Evolutionary conservation across 257 asterid species (phyloP).

Genomic region (Perilla frutescens): DNA sequence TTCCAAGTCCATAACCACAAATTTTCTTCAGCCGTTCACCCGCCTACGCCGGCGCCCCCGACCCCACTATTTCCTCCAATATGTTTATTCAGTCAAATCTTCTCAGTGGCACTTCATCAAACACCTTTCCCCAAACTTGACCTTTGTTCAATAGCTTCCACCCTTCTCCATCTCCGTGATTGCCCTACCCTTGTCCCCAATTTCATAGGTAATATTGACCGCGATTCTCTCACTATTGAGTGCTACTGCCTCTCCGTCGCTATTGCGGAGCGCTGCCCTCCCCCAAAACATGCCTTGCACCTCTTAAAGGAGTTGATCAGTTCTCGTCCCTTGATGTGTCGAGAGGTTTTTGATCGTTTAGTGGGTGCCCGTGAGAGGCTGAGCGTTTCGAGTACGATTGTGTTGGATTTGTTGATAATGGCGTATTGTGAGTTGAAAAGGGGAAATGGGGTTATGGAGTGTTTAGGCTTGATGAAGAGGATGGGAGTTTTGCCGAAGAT

Average conservation of each 20-base stretch:
- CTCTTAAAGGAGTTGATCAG: slow-evolving; percentile 50
- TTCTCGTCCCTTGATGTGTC: slow-evolving; percentile 28
- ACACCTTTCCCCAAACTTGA: slow-evolving; percentile 47
- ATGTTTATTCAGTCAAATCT: slow-evolving; percentile 32
- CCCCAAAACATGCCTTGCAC: slow-evolving; percentile 50
- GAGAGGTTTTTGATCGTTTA: slow-evolving; percentile 48
- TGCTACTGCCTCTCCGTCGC: slow-evolving; percentile 56
- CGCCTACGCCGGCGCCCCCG: slow-evolving; percentile 10
- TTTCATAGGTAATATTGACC: slow-evolving; percentile 44
- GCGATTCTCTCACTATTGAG: slow-evolving; percentile 39
- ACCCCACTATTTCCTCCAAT: slow-evolving; percentile 24
- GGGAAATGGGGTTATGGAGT: slow-evolving; percentile 45
- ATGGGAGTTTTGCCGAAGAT: slow-evolving; percentile 46
- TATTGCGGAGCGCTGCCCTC: slow-evolving; percentile 51
- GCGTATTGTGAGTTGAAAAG: slow-evolving; percentile 59
- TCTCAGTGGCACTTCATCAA: slow-evolving; percentile 73
- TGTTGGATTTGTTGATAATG: slow-evolving; percentile 56
- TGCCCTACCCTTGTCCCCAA: slow-evolving; percentile 41
- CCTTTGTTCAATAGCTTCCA: slow-evolving; percentile 44
- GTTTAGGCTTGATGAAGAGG: slow-evolving; percentile 53
- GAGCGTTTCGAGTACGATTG: slow-evolving; percentile 49
- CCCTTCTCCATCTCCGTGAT: slow-evolving; percentile 52
- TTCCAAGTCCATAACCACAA: neutral
- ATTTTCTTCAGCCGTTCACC: slow-evolving; percentile 29
- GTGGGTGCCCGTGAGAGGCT: slow-evolving; percentile 47